Conservation (phyloP, 176 grass and related monocot genomes). For the Alopecurus myosuroides region DNA sequence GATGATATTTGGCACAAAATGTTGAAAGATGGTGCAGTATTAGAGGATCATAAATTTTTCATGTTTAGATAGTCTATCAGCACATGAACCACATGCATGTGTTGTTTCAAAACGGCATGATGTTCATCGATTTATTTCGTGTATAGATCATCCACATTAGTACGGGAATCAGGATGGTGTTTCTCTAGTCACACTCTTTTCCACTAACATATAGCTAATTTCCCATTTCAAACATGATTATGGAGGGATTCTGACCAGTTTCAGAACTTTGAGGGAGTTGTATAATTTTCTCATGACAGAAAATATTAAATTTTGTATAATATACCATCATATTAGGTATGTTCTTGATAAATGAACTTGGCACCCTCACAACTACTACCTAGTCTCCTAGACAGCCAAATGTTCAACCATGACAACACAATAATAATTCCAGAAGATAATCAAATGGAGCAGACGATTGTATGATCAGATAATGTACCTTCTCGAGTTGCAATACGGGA, state of each 20-base stretch:
- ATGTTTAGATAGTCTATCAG: too few species aligned
- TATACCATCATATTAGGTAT: neutral
- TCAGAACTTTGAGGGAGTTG: neutral
- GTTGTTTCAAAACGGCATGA: too few species aligned
- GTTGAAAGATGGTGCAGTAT: too few species aligned
- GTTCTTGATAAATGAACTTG: neutral
- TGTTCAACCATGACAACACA: neutral
- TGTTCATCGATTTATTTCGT: too few species aligned
- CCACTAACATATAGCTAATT: neutral
- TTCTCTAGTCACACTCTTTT: too few species aligned
- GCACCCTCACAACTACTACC: neutral
- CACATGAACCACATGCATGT: too few species aligned
- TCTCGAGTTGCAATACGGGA: conserved; percentile 94
- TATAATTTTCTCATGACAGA: neutral
- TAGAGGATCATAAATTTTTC: too few species aligned
- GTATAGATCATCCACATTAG: too few species aligned
- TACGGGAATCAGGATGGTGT: too few species aligned
- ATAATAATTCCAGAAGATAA: neutral
- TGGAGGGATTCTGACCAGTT: neutral
- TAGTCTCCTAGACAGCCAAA: neutral
- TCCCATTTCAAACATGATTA: neutral
- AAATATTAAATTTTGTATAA: too few species aligned
- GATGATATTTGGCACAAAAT: too few species aligned
- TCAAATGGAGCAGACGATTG: neutral
- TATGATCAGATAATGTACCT: conserved; percentile 45